Percentiles rank a stretch among this genome's conserved stretches.
phyloP scores from a whole-genome alignment of 768 basidiomycete genomes.

The Mycena sanguinolenta region DNA sequence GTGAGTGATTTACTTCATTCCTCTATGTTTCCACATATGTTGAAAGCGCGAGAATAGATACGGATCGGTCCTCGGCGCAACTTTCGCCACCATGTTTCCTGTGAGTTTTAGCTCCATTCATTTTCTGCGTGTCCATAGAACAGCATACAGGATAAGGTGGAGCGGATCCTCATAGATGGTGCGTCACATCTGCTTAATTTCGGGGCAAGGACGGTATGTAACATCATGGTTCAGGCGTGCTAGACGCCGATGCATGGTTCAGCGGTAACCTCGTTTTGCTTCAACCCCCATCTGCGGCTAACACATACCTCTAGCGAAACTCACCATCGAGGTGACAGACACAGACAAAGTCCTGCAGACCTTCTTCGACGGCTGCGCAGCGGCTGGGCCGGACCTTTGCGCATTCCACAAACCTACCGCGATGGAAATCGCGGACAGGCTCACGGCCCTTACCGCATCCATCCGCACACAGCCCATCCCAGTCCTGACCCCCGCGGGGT shows the following conservation, averaged over 20 bases:
- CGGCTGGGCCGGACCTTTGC: constrained; percentile 41
- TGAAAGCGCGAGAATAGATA: constrained; percentile 37
- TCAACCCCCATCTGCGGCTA: neutral
- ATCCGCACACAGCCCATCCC: constrained; percentile 40
- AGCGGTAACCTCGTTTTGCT: constrained; percentile 30
- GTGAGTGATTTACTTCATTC: constrained; percentile 31
- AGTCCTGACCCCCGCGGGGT: constrained; percentile 32
- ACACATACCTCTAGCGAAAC: constrained; percentile 24
- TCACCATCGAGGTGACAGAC: constrained; percentile 39
- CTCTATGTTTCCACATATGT: neutral
- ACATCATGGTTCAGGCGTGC: constrained; percentile 25
- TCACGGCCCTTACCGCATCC: constrained; percentile 33
- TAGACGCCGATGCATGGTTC: constrained; percentile 40
- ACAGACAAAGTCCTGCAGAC: constrained; percentile 40
- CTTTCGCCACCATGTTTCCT: constrained; percentile 53
- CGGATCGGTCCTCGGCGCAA: constrained; percentile 45
- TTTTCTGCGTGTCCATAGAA: neutral
- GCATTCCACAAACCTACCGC: constrained; percentile 43
- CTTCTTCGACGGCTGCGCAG: constrained; percentile 42
- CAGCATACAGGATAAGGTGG: constrained; percentile 45
- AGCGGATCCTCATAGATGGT: constrained; percentile 52
- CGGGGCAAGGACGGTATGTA: neutral
- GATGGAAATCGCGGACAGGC: constrained; percentile 31
- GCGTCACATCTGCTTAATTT: neutral
- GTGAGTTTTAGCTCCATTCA: constrained; percentile 33